These are phyloP conservation scores for Auriculariales sp. DNA, from an alignment of 768 basidiomycete genomes.

Conservation along the genomic window DNA sequence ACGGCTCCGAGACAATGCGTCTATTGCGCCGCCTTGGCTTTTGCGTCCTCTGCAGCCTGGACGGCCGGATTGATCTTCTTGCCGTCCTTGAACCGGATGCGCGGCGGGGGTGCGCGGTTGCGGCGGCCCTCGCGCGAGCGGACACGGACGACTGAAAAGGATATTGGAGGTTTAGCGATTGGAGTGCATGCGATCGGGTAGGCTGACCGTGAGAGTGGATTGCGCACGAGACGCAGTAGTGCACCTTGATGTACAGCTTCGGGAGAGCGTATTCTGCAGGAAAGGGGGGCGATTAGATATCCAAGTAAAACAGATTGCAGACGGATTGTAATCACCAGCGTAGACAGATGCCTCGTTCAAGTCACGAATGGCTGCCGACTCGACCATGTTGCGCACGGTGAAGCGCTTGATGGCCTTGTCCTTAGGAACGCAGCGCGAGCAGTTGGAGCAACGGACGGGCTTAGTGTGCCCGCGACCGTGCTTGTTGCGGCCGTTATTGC, in stretches of 20 bases:
- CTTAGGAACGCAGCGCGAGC: slow-evolving; percentile 93
- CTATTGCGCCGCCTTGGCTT: not conserved
- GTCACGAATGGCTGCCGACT: slow-evolving; percentile 95
- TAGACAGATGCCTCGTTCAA: slow-evolving; percentile 94
- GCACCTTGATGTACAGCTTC: slow-evolving; percentile 97
- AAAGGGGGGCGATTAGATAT: not conserved
- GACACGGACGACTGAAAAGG: slow-evolving; percentile 80
- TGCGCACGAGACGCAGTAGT: slow-evolving; percentile 97
- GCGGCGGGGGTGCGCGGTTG: slow-evolving; percentile 94
- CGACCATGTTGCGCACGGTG: slow-evolving; percentile 99
- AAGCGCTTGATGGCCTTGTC: slow-evolving; percentile 99
- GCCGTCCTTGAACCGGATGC: slow-evolving; percentile 88
- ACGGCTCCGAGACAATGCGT: not conserved
- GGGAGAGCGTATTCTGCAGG: slow-evolving; percentile 81
- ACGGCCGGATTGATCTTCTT: slow-evolving; percentile 97
- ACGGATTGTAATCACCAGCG: slow-evolving; percentile 40
- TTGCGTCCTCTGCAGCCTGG: slow-evolving; percentile 75
- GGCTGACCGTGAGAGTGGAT: slow-evolving; percentile 93
- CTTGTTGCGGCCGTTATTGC: slow-evolving; percentile 99
- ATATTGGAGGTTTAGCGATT: not conserved
- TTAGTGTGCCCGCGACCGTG: slow-evolving; percentile 93
- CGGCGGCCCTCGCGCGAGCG: slow-evolving; percentile 90
- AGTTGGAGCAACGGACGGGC: slow-evolving; percentile 97
- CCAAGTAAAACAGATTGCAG: not conserved
- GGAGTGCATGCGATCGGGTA: not conserved